Conservation (phyloP, 805 yeast species). For the Barnettozyma sp. region DNA sequence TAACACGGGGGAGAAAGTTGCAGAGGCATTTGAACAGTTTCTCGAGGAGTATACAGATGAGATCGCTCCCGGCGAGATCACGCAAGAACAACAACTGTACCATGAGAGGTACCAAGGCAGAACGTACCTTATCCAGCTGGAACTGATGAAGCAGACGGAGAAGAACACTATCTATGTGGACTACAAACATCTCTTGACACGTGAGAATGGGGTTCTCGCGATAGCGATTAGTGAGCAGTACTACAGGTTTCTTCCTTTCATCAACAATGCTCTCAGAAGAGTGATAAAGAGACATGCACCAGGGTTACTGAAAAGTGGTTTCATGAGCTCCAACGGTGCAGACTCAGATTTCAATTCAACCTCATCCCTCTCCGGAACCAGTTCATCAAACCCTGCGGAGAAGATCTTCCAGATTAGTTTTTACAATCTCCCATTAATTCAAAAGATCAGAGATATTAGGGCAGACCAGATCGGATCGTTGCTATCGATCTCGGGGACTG, state of each 20-base stretch:
- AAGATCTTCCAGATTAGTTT: slow-evolving; percentile 85
- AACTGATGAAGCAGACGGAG: slow-evolving; percentile 72
- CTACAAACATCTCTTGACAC: slow-evolving; percentile 64
- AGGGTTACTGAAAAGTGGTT: slow-evolving; percentile 45
- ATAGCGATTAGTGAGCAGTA: slow-evolving; percentile 86
- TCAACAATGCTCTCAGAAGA: slow-evolving; percentile 65
- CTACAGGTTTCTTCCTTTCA: slow-evolving; percentile 84
- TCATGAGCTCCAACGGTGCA: slow-evolving; percentile 24
- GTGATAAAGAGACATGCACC: slow-evolving; percentile 75
- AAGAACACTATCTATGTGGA: slow-evolving; percentile 77
- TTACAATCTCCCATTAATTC: slow-evolving; percentile 73
- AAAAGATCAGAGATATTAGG: slow-evolving; percentile 83
- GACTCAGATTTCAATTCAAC: slow-evolving; percentile 30
- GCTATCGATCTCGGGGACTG: slow-evolving; percentile 85
- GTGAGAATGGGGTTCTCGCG: slow-evolving; percentile 84
- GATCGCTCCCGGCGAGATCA: slow-evolving; percentile 25
- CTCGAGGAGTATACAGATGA: slow-evolving; percentile 54
- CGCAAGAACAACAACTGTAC: slow-evolving; percentile 26
- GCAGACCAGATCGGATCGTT: slow-evolving; percentile 85
- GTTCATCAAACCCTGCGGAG: slow-evolving; percentile 36
- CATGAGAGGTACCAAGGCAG: slow-evolving; percentile 43
- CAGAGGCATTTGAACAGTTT: slow-evolving; percentile 84
- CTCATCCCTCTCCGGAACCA: slow-evolving; percentile 39
- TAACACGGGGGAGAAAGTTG: slow-evolving; percentile 87
- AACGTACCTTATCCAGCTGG: slow-evolving; percentile 71